Evolutionary conservation across 352 stramenopile species (phyloP), one percentile per base, ranked within the genome.

Genomic region (Globisporangium rhizosaccharum): DNA sequence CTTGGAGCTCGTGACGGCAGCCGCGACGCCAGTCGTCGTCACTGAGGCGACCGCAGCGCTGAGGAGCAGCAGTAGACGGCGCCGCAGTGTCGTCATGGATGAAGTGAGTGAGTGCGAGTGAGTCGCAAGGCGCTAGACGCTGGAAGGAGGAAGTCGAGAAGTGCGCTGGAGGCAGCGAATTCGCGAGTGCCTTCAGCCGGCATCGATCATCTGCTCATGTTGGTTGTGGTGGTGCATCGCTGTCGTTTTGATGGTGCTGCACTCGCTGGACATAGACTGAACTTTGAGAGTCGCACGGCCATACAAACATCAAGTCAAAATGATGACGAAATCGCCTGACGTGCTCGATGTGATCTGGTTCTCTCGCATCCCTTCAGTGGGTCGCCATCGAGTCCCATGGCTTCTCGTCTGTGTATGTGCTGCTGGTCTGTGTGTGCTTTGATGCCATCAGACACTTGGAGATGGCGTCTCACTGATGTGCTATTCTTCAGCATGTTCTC

Each of bases 1-100:
- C 33, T 58, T 49, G n/a, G 72, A 57, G 37, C 41, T 71, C 54
- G 69, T 51, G 37, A 67, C 65, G 11, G 61, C 45, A 18, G 47
- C 47, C 12, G 41, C 17, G 41, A 46, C 41, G 41, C 5, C 41
- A 46, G 41, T 46, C 41, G 28, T 33, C 28, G 28, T 33, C 28
- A 6, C 6, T 33, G 41, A 17, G 18, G 41, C 41, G 41, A 46
- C 1, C 10, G 33, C 41, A n/a, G 41, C 41, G 41, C 41, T 2
- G 41, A 46, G 41, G 14, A 46, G 41, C 41, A 46, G 41, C 41
- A 46, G 41, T 8, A 17, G 41, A 17, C 41, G 0, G 41, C 41
- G 41, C 14, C 14, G 14, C 6, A 46, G 14, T n/a, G 41, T 46
- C 41, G 41, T 46, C 41, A 46, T 46, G 41, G 18, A 12, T 46